Base-by-base conservation (phyloP, 306 rosid genomes). In the Vigna reflexopilosa region DNA sequence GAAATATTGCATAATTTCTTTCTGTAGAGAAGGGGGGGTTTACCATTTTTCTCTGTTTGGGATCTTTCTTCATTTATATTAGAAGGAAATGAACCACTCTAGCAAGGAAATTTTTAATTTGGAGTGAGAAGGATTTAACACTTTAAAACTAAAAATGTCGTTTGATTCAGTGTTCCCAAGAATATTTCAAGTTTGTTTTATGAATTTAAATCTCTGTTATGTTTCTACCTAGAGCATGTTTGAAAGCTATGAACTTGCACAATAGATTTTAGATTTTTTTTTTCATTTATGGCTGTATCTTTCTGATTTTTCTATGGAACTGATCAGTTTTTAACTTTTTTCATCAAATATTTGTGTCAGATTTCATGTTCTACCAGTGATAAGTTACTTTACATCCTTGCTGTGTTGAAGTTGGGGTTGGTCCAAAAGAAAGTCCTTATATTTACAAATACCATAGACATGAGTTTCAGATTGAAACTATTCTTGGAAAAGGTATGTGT, bases 341-440 rank as follows among this genome's bases (percentile, higher is more conserved):
- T 70, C 62, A 24, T 70, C 58, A 36, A 66, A 24, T 76, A 45
- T 42, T 63, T 81, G 56, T 78, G 67, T 76, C 85, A 95, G 99
- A 93, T 95, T 66, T 87, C 88, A 44, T 93, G 98, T 76, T 49
- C 84, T 76, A 82, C 68, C 30, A 83, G 81, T 54, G 98, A 95
- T 85, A 95, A 95, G 85, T 84, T 93, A 80, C 96, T 91, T 45
- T 82, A 91, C 83, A 78, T 82, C 80, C 94, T 93, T 84, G 83
- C 96, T 73, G 87, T 95, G 83, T 81, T 95, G 88, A 95, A 93
- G 91, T 83, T 93, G 88, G 98, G 82, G 85, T 67, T 95, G 86
- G 94, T 95, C 75, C 99, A 93, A 82, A 95, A 91, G 84, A 95
- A 88, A 80, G 93, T 91, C 87, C 81, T 95, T 56, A 86, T 95